A percentile compares a stretch with the other conserved stretches of the same genome.
Evolutionary conservation across 768 basidiomycete species (phyloP).

Genomic region (Mycena amicta): DNA sequence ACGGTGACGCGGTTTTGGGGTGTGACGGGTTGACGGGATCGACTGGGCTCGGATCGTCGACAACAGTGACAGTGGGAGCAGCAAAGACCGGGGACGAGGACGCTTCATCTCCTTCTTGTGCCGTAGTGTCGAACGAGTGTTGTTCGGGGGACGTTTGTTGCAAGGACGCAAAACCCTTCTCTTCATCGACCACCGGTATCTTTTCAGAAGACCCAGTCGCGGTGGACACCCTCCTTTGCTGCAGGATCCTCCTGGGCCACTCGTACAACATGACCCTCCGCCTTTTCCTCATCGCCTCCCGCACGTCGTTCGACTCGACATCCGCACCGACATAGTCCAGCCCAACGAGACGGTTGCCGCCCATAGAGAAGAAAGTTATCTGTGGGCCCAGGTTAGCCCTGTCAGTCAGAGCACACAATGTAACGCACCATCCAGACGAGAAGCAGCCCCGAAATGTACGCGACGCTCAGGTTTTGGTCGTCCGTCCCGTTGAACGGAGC

Average conservation of each 20-base stretch:
- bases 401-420: too few species aligned
- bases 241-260: slow-evolving; percentile 18
- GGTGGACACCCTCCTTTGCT: too few species aligned
- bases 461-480: slow-evolving; percentile 65
- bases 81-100: too few species aligned
- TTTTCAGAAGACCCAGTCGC: too few species aligned
- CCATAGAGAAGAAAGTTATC: slow-evolving; percentile 68
- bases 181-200: too few species aligned
- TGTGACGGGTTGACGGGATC: not conserved
- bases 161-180: too few species aligned
- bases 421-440: slow-evolving; percentile 57
- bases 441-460: slow-evolving; percentile 65
- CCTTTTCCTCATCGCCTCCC: slow-evolving; percentile 43
- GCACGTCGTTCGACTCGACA: slow-evolving; percentile 57
- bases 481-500: slow-evolving; percentile 60
- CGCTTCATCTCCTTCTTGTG: too few species aligned
- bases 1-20: not conserved
- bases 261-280: slow-evolving; percentile 31
- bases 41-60: not conserved
- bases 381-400: slow-evolving; percentile 26
- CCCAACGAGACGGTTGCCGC: slow-evolving; percentile 54
- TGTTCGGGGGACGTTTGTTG: too few species aligned
- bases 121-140: too few species aligned
- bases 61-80: not conserved
- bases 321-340: slow-evolving; percentile 72